Conservation (phyloP, 805 yeast genomes). For the Candida bentonensis region DNA sequence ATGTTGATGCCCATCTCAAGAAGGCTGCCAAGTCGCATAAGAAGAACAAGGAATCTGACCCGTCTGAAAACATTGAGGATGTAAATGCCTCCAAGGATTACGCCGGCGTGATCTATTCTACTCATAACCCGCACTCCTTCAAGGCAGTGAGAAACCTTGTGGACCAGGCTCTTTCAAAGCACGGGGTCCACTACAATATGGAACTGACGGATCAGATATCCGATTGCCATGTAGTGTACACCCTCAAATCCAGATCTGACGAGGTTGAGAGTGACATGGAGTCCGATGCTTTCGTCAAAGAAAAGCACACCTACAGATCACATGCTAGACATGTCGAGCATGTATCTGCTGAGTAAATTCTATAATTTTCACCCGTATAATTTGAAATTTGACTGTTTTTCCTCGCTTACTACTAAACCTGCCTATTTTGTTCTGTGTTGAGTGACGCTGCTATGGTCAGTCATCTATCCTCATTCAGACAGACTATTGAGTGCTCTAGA, state of each 20-base stretch:
- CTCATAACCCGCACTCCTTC: neutral
- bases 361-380: no score
- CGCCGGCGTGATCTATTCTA: neutral
- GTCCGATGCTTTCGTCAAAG: neutral
- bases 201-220: neutral
- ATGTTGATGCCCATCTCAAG: neutral
- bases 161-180: neutral
- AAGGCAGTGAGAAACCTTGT: neutral
- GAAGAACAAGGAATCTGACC: neutral
- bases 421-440: no score
- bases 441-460: no score
- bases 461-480: no score
- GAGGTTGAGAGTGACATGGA: neutral
- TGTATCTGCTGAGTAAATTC: neutral
- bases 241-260: slow-evolving; percentile 1
- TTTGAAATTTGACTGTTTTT: no score
- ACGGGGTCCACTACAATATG: slow-evolving; percentile 1
- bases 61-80: neutral
- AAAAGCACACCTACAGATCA: neutral
- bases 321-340: slow-evolving; percentile 1
- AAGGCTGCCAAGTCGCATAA: neutral
- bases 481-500: no score
- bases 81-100: neutral
- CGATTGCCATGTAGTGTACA: neutral
- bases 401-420: no score